Evolutionary conservation across 306 rosid species (phyloP).

Genomic region (Arachis hypogaea): DNA sequence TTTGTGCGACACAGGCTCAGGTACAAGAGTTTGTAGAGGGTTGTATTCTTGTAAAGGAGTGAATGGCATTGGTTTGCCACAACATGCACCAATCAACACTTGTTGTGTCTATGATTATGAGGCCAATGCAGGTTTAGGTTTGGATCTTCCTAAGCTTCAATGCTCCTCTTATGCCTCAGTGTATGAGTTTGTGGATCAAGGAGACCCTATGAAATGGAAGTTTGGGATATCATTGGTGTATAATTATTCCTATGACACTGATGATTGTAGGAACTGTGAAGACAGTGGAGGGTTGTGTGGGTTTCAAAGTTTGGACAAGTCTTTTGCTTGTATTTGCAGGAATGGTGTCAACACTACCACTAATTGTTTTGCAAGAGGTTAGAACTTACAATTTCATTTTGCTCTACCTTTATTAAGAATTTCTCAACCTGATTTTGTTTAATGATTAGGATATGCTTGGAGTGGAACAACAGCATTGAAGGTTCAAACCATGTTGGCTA

Average conservation of each 20-base stretch:
- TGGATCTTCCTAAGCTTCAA: slow-evolving; percentile 59
- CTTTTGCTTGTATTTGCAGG: slow-evolving; percentile 53
- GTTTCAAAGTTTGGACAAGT: slow-evolving; percentile 45
- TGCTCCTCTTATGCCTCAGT: slow-evolving; percentile 55
- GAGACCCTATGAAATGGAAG: slow-evolving; percentile 52
- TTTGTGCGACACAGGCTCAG: slow-evolving; percentile 53
- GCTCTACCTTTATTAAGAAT: background rate
- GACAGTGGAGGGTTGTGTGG: slow-evolving; percentile 55
- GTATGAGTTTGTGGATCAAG: slow-evolving; percentile 32
- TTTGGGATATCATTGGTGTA: slow-evolving; percentile 54
- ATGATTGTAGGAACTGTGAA: slow-evolving; percentile 52
- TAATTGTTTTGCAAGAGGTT: slow-evolving; percentile 50
- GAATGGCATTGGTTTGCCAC: slow-evolving; percentile 44
- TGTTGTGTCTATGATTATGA: slow-evolving; percentile 56
- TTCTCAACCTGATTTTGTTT: slow-evolving; percentile 1
- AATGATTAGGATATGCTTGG: slow-evolving; percentile 51
- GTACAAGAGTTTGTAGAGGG: slow-evolving; percentile 48
- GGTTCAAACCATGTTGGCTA: slow-evolving; percentile 43
- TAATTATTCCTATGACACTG: slow-evolving; percentile 49
- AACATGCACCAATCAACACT: slow-evolving; percentile 48
- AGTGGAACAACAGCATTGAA: slow-evolving; percentile 44
- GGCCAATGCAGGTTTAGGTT: slow-evolving; percentile 14
- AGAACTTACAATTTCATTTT: background rate
- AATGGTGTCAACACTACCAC: slow-evolving; percentile 47
- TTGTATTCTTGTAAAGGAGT: slow-evolving; percentile 56